Evolutionary conservation across 2,329 filamentous ascomycete genomes (phyloP), one percentile per base, ranked within the genome.

Genomic region (Graphilbum sp.): DNA sequence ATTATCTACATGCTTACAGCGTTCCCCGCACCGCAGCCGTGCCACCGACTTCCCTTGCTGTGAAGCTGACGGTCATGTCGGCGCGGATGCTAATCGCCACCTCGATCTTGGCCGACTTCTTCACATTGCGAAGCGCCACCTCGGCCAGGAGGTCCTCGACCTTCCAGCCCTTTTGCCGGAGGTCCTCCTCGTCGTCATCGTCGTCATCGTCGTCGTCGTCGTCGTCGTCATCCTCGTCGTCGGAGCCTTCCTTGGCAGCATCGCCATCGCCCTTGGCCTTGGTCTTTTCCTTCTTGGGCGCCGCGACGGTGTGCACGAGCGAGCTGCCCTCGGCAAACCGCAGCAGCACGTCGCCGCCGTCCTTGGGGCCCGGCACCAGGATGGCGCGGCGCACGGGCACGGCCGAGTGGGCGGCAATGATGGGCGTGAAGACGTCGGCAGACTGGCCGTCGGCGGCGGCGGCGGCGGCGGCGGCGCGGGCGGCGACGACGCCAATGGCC

Each of bases 151-250:
- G 67, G 46, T 69, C 75, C 49, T 83, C 82, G 35, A 85, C 72
- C 69, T 93, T 94, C 85, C 86, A 95, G 42, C 90, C 67, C 69
- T 90, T 86, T 62, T 93, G 82, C 46, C 87, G 72, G 52, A 77
- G 70, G 63, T 95, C 87, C 59, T 94, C 83, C 39, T 80, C 80
- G 49, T 92, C 85, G 27, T 94, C 85, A 29, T 71, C 67, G 31
- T 67, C 69, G 38, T 62, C 69, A 34, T 68, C 66, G 17, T 66
- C 63, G 44, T 72, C 70, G 23, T 85, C 81, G 32, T 82, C 71
- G 37, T 79, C 72, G 41, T 72, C 72, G 41, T 75, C 72, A 38
- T 74, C 75, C 43, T 73, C 69, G 23, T 70, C 69, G 27, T 72
- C 69, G 4, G 62, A n/a, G 38, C 62, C 69, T 34, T 68, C 66